phyloP scores from a whole-genome alignment of 495 filamentous ascomycete genomes.

The Evansstolkia leycettana region DNA sequence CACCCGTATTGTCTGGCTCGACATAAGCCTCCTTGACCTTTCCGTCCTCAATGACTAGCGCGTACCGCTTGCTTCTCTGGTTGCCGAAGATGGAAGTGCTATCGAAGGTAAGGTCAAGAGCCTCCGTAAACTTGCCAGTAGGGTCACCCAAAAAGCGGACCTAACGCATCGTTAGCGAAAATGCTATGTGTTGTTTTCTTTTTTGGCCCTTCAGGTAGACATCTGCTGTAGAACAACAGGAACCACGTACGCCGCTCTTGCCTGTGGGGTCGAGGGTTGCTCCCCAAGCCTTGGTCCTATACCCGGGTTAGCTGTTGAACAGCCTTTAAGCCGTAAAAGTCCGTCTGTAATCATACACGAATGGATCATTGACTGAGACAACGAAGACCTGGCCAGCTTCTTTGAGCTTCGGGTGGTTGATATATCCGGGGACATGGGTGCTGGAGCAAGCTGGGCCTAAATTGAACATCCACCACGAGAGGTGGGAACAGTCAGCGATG shows the following conservation, averaged over 20 bases:
- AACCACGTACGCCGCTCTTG: slow-evolving; percentile 56
- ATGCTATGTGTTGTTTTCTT: not conserved
- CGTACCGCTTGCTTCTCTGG: slow-evolving; percentile 79
- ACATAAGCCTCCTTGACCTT: slow-evolving; percentile 65
- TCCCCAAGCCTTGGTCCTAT: slow-evolving; percentile 79
- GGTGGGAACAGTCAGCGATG: slow-evolving; percentile 1
- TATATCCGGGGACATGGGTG: slow-evolving; percentile 71
- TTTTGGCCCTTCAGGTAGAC: too few relatives aligned
- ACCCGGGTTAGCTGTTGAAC: not conserved
- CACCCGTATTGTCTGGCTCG: slow-evolving; percentile 89
- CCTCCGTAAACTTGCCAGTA: slow-evolving; percentile 67
- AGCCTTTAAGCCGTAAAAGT: not conserved
- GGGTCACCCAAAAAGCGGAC: slow-evolving; percentile 91
- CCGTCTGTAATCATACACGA: slow-evolving; percentile 53
- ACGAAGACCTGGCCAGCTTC: slow-evolving; percentile 73
- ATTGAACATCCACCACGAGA: not conserved
- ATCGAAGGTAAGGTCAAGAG: slow-evolving; percentile 77
- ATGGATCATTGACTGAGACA: slow-evolving; percentile 87
- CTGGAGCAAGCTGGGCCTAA: slow-evolving; percentile 62
- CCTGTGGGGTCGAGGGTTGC: slow-evolving; percentile 56
- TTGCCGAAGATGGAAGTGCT: slow-evolving; percentile 74
- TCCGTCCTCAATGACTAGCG: slow-evolving; percentile 63
- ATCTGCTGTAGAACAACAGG: not conserved
- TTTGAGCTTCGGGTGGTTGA: slow-evolving; percentile 60
- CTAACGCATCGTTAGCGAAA: slow-evolving; percentile 18